phyloP scores from a whole-genome alignment of 164 flowering plant genomes.

The Berberis thunbergii region DNA sequence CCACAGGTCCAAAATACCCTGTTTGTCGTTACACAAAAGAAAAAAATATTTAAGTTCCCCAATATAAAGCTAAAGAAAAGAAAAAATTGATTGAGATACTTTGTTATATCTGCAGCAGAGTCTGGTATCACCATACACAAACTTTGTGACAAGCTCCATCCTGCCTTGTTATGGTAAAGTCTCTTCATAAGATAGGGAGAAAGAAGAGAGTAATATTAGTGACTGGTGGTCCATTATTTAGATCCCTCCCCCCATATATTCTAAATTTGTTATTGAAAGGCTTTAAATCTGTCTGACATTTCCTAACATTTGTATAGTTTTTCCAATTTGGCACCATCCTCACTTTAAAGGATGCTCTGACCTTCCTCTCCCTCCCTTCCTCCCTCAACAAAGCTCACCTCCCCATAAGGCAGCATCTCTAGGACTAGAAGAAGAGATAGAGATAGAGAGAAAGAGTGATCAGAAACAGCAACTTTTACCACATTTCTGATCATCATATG shows the following conservation, averaged over 20 bases:
- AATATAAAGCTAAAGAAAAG: too few relatives aligned
- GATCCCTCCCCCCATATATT: neutral
- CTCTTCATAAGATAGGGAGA: too few relatives aligned
- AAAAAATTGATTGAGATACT: too few relatives aligned
- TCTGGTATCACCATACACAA: too few relatives aligned
- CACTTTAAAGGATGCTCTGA: slow-evolving; percentile 15
- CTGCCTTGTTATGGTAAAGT: too few relatives aligned
- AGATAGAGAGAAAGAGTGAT: neutral
- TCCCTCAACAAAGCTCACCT: slow-evolving; percentile 12
- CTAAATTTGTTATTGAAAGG: neutral
- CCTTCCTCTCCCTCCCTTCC: slow-evolving; percentile 6
- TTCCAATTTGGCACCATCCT: slow-evolving; percentile 20
- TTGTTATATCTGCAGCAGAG: too few relatives aligned
- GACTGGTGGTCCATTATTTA: neutral
- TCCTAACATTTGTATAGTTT: neutral
- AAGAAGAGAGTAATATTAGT: neutral
- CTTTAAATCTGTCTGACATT: neutral
- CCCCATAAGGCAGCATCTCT: slow-evolving; percentile 3
- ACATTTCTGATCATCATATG: neutral
- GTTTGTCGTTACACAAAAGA: too few relatives aligned
- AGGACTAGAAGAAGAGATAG: neutral
- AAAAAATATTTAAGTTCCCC: too few relatives aligned
- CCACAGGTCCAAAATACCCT: too few relatives aligned
- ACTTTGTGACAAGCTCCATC: too few relatives aligned
- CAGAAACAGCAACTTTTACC: neutral